Base-by-base conservation (phyloP, 176 grass and related monocot genomes). In the Aegilops speltoides region DNA sequence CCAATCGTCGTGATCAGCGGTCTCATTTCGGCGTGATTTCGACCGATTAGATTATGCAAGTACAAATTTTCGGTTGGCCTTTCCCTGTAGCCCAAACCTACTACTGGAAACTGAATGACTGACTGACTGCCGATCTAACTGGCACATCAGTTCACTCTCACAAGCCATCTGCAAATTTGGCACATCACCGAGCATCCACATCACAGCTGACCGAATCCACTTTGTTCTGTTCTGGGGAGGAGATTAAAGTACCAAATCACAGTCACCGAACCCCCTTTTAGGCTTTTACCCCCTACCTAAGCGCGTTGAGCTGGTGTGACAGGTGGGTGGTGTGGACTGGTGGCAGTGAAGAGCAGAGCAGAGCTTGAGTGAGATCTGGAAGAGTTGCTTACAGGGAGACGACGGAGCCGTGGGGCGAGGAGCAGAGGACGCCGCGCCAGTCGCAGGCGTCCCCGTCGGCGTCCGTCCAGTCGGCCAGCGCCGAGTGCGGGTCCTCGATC, bases 391-490 rank as follows among this genome's bases (percentile, higher is more conserved):
- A 99, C 97, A 99, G 88, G 33, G 89, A 94, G 77, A 96, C 82
- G 67, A 99, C 86, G 65, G 83, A 85, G 83, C 91, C 81, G 81
- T 83, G 88, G 8, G 88, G 86, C 60, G 79, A 45, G 43, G 94
- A 94, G 87, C 97, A 99, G 90, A 85, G 71, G 76, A 96, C 97
- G 40, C 92, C 97, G 64, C 84, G 86, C 97, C 97, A 99, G 83
- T 87, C 91, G 85, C 97, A 99, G 76, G 97, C 90, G 85, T 92
- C 84, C 40, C 71, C 82, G 65, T 91, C 89, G 16, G 77, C 32
- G 33, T 77, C 73, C 73, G 68, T 92, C 97, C 97, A 99, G 81
- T 99, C 97, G 26, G 97, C 92, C 32, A 99, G 92, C 74, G 79
- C 82, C 15, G 94, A 90, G 32, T 64, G 69, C 75, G 97, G 97